These are phyloP conservation scores for Lumnitzera littorea DNA, from an alignment of 345 rosid genomes.

Conservation along the genomic window DNA sequence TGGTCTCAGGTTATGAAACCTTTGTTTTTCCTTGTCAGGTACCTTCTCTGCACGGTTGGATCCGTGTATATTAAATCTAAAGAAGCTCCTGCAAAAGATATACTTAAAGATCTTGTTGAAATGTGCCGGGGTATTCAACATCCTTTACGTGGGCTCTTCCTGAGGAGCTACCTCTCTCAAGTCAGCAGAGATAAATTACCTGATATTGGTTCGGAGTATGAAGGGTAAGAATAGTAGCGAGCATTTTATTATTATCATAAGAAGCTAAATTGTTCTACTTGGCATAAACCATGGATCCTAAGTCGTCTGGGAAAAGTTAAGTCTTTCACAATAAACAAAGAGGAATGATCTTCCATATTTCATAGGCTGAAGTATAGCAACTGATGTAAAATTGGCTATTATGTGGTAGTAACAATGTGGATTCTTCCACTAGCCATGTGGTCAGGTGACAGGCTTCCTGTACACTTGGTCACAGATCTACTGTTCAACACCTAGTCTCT, in stretches of 20 bases:
- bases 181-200: conserved; percentile 95
- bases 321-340: neutral
- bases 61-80: conserved; percentile 92
- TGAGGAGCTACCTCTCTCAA: conserved; percentile 97
- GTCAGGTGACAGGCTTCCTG: no score
- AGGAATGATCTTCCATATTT: no score
- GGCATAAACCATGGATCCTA: neutral
- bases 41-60: conserved; percentile 96
- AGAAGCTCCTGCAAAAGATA: conserved; percentile 98
- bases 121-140: conserved; percentile 99
- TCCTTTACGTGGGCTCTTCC: conserved; percentile 96
- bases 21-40: conserved; percentile 34
- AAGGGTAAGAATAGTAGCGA: conserved; percentile 61
- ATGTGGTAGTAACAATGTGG: no score
- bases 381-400: no score
- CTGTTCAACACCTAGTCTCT: no score
- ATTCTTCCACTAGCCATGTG: no score
- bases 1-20: neutral
- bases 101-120: conserved; percentile 97
- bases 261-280: neutral
- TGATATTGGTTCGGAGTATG: conserved; percentile 90
- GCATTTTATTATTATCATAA: neutral
- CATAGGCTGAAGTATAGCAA: no score
- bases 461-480: no score
- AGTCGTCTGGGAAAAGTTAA: neutral